These are phyloP conservation scores for Diaporthe capsici DNA, from an alignment of 2,329 filamentous ascomycete species.

Conservation along the genomic window DNA sequence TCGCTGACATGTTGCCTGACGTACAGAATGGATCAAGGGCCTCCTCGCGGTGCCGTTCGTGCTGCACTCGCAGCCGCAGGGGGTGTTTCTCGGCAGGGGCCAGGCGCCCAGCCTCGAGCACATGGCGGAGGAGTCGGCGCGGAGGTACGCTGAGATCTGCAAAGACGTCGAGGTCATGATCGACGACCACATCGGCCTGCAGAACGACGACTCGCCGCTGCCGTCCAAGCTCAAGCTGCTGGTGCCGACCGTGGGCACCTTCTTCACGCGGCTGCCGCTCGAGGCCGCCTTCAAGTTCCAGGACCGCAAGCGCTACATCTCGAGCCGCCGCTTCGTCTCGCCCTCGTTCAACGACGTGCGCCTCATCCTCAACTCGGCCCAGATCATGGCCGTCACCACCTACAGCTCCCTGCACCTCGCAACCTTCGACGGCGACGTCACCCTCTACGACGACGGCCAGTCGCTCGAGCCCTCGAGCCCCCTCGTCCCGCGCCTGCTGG, in stretches of 20 bases:
- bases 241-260: slow-evolving; percentile 90
- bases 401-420: slow-evolving; percentile 82
- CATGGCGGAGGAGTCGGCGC: slow-evolving; percentile 85
- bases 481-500: slow-evolving; percentile 77
- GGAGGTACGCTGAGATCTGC: slow-evolving; percentile 95
- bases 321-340: slow-evolving; percentile 90
- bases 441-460: slow-evolving; percentile 91
- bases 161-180: slow-evolving; percentile 92
- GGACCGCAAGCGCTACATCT: slow-evolving; percentile 88
- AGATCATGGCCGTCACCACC: slow-evolving; percentile 90
- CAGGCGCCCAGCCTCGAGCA: slow-evolving; percentile 73
- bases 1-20: neutral
- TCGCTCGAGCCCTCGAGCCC: slow-evolving; percentile 82
- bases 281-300: slow-evolving; percentile 94
- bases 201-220: slow-evolving; percentile 71
- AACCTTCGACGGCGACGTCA: slow-evolving; percentile 98
- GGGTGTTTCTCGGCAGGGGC: slow-evolving; percentile 74
- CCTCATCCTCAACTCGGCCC: slow-evolving; percentile 92
- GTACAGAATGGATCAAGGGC: slow-evolving; percentile 93
- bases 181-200: slow-evolving; percentile 75
- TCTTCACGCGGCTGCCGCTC: slow-evolving; percentile 90
- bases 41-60: slow-evolving; percentile 96
- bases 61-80: slow-evolving; percentile 93
- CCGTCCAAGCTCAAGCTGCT: slow-evolving; percentile 94
- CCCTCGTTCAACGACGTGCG: slow-evolving; percentile 98